Evolutionary conservation across 768 basidiomycete species (phyloP), one percentile per base, ranked within the genome.

Genomic region (Phylloporus arenicola): DNA sequence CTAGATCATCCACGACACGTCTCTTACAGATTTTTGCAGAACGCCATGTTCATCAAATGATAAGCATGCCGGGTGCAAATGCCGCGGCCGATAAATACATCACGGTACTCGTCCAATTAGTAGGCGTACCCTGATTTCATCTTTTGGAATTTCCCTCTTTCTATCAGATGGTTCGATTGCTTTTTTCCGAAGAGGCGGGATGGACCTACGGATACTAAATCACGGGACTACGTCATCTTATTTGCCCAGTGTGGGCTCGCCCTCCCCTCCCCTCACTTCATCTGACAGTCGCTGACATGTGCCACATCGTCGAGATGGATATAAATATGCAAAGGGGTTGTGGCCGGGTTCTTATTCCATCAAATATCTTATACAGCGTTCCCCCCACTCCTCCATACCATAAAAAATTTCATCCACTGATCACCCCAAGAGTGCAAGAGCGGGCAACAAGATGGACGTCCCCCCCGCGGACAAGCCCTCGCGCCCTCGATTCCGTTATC

Each of bases 151-250:
- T 41, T 6, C 20, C 38, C 10, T 20, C 19, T 54, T 53, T 40
- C 43, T 25, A 33, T 47, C 31, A 44, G 33, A 27, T 45, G 13
- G 9, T 37, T 12, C 38, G 46, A 45, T 34, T 13, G 20, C 22
- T 44, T 46, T 48, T 25, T 42, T 49, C 33, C 6, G 9, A 34
- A 19, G 24, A 27, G 43, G 52, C 20, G 41, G 7, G 33, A 10
- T 24, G 29, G 49, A 45, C 56, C 58, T 46, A 58, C 63, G 52
- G 35, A 37, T 41, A 20, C n/a, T n/a, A 31, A 31, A 19, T 37
- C 8, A 17, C 7, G 35, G 16, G 34, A 22, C 33, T 35, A 20
- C 38, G 39, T 40, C 48, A 33, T 34, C 34, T 13, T 30, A 25
- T 37, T 10, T 41, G 44, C 17, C 13, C 45, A 35, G 12, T 19